These are phyloP conservation scores for Claviceps digitariae DNA, from an alignment of 2,329 filamentous ascomycete species.

Conservation along the genomic window DNA sequence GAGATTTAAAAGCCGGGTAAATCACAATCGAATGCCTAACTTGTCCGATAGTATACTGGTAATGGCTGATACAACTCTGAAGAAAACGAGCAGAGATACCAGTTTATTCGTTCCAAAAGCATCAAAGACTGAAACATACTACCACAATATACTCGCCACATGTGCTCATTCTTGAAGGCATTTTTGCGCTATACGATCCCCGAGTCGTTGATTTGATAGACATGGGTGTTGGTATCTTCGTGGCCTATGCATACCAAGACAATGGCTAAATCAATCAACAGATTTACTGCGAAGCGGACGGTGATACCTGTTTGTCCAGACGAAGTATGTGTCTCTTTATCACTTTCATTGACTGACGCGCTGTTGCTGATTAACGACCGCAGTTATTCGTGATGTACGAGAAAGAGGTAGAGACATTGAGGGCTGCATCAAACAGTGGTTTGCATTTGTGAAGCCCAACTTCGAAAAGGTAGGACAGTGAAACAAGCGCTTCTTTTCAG, in stretches of 20 bases:
- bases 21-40: constrained; percentile 11
- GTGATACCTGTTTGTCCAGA: constrained; percentile 82
- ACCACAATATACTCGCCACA: constrained; percentile 92
- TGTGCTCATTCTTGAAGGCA: constrained; percentile 89
- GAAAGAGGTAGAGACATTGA: constrained; percentile 85
- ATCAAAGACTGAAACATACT: constrained; percentile 64
- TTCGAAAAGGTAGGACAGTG: constrained; percentile 53
- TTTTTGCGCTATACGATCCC: constrained; percentile 83
- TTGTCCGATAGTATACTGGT: not conserved
- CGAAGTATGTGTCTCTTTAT: constrained; percentile 45
- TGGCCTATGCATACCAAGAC: not conserved
- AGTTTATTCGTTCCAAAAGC: constrained; percentile 88
- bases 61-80: constrained; percentile 1
- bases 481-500: not conserved
- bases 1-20: constrained; percentile 85
- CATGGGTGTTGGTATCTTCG: constrained; percentile 51
- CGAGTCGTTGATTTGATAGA: constrained; percentile 78
- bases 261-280: constrained; percentile 14
- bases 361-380: constrained; percentile 3
- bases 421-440: constrained; percentile 97
- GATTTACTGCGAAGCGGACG: constrained; percentile 96
- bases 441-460: constrained; percentile 89
- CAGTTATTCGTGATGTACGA: constrained; percentile 74
- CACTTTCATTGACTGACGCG: not conserved
- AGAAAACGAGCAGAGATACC: constrained; percentile 85